Base-by-base conservation (phyloP, 495 filamentous ascomycete genomes). In the Penicillium subrubescens region DNA sequence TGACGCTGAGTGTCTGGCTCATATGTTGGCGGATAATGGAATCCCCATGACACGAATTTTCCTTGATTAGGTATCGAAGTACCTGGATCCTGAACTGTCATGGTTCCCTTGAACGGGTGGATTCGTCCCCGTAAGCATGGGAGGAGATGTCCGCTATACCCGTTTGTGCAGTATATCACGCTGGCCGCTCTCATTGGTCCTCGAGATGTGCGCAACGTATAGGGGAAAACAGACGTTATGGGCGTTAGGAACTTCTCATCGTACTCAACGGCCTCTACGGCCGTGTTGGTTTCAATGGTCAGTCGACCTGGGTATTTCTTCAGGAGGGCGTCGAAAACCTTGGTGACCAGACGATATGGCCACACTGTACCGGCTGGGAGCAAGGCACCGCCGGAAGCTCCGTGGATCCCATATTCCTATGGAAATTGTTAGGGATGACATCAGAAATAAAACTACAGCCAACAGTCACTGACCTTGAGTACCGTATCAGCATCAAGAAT, bases 301-400 rank as follows among this genome's bases (percentile, higher is more conserved):
- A 96, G 83, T 5, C 68, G 59, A n/a, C 70, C 63, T 2, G 71
- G 74, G 8, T 78, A 73, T 48, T 66, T 73, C 34, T 71, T 56
- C 44, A 93, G 70, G 0, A 90, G 77, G 1, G 74, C 73, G 64
- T 88, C 85, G 11, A 96, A 81, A 0, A 90, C 78, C 63, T 81
- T 86, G 0, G 88, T 79, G 14, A 95, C 87, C 10, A 94, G 82
- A 67, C 92, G 93, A 74, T 94, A 95, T 5, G 92, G 92, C 91
- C 90, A 96, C 2, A 87, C 63, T n/a, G 79, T 81, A 3, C 77
- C 83, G 5, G 85, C 84, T 5, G 75, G 71, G 5, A 77, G 64
- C 2, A 81, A 73, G 0, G 82, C 79, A 17, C 79, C 83, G 0
- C 82, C 82, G 12, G 70, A 66, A 39, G 84, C 79, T 27, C 73